Percentiles rank a stretch among this genome's conserved stretches.
Evolutionary conservation across 2,329 filamentous ascomycete species (phyloP).

Genomic region (Sarocladium oryzae): DNA sequence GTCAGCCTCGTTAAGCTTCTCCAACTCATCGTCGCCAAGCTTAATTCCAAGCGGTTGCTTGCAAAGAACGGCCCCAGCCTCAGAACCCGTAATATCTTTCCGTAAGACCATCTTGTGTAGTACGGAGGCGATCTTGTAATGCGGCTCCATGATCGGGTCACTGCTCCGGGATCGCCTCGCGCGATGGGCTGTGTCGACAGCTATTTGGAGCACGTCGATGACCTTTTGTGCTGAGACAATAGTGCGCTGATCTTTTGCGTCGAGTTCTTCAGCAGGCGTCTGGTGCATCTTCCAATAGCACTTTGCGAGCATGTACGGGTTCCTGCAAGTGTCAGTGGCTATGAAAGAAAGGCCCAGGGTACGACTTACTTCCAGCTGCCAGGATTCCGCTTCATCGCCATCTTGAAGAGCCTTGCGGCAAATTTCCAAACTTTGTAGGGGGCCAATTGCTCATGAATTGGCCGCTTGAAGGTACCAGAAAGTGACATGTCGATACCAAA

Average conservation of each 20-base stretch:
- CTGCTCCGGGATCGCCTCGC: constrained; percentile 51
- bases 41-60: constrained; percentile 46
- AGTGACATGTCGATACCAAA: constrained; percentile 49
- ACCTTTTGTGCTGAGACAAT: constrained; percentile 31
- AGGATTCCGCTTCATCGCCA: constrained; percentile 47
- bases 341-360: neutral
- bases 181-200: constrained; percentile 42
- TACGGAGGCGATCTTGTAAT: constrained; percentile 83
- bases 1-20: constrained; percentile 39
- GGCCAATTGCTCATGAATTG: constrained; percentile 49
- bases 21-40: constrained; percentile 27
- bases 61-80: constrained; percentile 46
- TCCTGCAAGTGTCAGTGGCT: constrained; percentile 30
- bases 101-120: constrained; percentile 71
- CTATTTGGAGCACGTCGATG: constrained; percentile 43
- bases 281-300: constrained; percentile 60
- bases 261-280: constrained; percentile 37
- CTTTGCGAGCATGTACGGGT: constrained; percentile 54
- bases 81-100: constrained; percentile 39
- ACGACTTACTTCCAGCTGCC: constrained; percentile 49
- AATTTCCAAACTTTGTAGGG: constrained; percentile 58
- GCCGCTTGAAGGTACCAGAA: constrained; percentile 44
- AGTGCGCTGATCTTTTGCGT: constrained; percentile 32
- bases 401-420: constrained; percentile 48
- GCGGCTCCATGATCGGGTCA: constrained; percentile 82